Percentiles rank a stretch among this genome's conserved stretches.
Evolutionary conservation across 1,284 basidiomycete genomes (phyloP).

Genomic region (Malassezia equina): DNA sequence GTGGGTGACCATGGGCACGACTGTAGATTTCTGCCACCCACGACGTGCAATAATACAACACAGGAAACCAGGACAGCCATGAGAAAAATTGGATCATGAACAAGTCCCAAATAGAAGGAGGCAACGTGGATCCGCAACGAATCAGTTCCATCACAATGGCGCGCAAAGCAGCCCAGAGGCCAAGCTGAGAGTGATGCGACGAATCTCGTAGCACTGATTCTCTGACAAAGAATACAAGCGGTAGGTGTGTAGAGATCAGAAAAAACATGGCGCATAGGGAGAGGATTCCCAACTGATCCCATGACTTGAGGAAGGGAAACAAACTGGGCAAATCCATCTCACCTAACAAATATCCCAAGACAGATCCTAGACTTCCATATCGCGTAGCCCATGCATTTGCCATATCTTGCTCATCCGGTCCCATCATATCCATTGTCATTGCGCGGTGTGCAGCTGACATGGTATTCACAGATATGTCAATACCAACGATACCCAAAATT

Average conservation of each 20-base stretch:
- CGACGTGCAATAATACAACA: constrained; percentile 34
- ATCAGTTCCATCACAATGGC: constrained; percentile 18
- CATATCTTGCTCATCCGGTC: constrained; percentile 62
- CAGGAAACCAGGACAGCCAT: constrained; percentile 41
- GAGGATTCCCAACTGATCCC: constrained; percentile 27
- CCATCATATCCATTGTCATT: constrained; percentile 59
- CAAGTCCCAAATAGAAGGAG: constrained; percentile 27
- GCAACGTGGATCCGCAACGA: constrained; percentile 19
- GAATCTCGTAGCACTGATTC: constrained; percentile 21
- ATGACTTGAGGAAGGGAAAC: constrained; percentile 18
- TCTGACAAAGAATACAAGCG: constrained; percentile 20
- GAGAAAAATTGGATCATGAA: constrained; percentile 38
- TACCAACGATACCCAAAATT: constrained; percentile 70
- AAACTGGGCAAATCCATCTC: constrained; percentile 30
- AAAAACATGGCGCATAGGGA: constrained; percentile 23
- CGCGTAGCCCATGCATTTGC: constrained; percentile 92
- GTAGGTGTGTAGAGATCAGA: constrained; percentile 27
- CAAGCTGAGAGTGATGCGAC: background rate
- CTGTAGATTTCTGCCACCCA: constrained; percentile 42
- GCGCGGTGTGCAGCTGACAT: constrained; percentile 76
- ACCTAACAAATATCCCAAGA: constrained; percentile 41
- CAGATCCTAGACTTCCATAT: constrained; percentile 53
- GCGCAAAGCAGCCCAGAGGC: background rate
- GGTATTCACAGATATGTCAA: constrained; percentile 81
- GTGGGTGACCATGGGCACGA: constrained; percentile 18